phyloP scores from a whole-genome alignment of 176 grass and related monocot species.

The Guadua angustifolia region DNA sequence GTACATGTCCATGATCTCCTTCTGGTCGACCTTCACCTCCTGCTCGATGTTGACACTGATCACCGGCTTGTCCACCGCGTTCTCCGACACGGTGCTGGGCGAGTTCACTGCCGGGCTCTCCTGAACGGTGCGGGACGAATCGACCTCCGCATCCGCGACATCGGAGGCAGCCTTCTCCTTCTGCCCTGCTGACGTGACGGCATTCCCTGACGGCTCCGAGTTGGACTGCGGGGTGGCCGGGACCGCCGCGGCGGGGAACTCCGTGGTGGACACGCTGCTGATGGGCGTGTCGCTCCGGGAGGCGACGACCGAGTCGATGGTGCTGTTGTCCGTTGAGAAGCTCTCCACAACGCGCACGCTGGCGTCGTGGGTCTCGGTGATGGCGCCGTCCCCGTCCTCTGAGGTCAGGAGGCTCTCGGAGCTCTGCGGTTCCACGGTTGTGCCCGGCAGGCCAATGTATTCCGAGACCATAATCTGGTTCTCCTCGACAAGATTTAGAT shows the following conservation, averaged over 20 bases:
- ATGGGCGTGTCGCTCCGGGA: conserved; percentile 53
- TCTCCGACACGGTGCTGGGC: conserved; percentile 49
- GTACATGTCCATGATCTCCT: conserved; percentile 97
- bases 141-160: conserved; percentile 57
- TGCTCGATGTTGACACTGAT: conserved; percentile 76
- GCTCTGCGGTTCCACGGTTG: conserved; percentile 66
- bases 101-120: conserved; percentile 45
- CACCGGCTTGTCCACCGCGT: conserved; percentile 64
- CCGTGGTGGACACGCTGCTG: conserved; percentile 83
- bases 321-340: conserved; percentile 71
- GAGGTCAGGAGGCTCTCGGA: conserved; percentile 75
- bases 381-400: conserved; percentile 59
- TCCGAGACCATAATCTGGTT: conserved; percentile 95
- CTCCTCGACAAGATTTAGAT: conserved; percentile 86
- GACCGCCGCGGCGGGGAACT: conserved; percentile 52
- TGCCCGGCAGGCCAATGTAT: conserved; percentile 65
- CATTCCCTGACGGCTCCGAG: conserved; percentile 44
- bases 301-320: conserved; percentile 43
- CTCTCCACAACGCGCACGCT: conserved; percentile 83
- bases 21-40: conserved; percentile 75
- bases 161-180: conserved; percentile 58
- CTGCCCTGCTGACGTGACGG: conserved; percentile 33
- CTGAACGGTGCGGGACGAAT: conserved; percentile 60
- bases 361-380: conserved; percentile 57
- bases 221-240: conserved; percentile 64